Evolutionary conservation across 352 stramenopile genomes (phyloP).

Genomic region (Globisporangium middletonii): DNA sequence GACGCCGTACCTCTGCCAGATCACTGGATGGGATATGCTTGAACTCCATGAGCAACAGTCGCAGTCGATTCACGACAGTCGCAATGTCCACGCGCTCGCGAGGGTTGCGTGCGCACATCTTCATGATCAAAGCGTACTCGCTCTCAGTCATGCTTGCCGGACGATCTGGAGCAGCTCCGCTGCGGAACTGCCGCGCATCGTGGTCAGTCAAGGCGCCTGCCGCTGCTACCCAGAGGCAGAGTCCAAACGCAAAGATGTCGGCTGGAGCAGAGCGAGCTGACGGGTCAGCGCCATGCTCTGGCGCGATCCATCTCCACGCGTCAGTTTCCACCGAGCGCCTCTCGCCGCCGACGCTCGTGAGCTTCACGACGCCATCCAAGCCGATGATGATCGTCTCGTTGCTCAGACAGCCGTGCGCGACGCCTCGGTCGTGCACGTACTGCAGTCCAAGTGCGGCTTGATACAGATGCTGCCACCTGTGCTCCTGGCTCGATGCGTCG

Average conservation of each 20-base stretch:
- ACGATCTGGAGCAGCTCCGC: background rate
- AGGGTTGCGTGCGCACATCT: background rate
- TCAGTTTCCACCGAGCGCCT: background rate
- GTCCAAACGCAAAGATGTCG: conserved; percentile 23
- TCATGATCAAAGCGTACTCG: background rate
- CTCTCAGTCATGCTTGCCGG: background rate
- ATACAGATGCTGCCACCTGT: conserved; percentile 15
- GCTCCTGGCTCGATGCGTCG: background rate
- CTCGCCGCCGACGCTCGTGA: background rate
- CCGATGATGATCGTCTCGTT: conserved; percentile 10
- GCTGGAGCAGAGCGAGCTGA: conserved; percentile 3
- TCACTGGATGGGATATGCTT: too few species aligned
- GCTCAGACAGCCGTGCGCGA: conserved; percentile 13
- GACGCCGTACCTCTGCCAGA: too few species aligned
- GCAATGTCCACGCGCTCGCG: background rate
- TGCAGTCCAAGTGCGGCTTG: conserved; percentile 20
- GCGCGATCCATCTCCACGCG: conserved; percentile 7
- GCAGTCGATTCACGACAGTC: background rate
- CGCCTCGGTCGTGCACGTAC: conserved; percentile 17
- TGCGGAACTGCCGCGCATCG: background rate
- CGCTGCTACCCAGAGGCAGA: conserved; percentile 14
- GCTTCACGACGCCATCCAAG: background rate
- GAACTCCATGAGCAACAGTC: too few species aligned
- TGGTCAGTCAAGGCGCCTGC: background rate
- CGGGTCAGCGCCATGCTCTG: background rate